Base-by-base conservation (phyloP, 2,329 filamentous ascomycete species). In the Macrophomina pseudophaseolina region DNA sequence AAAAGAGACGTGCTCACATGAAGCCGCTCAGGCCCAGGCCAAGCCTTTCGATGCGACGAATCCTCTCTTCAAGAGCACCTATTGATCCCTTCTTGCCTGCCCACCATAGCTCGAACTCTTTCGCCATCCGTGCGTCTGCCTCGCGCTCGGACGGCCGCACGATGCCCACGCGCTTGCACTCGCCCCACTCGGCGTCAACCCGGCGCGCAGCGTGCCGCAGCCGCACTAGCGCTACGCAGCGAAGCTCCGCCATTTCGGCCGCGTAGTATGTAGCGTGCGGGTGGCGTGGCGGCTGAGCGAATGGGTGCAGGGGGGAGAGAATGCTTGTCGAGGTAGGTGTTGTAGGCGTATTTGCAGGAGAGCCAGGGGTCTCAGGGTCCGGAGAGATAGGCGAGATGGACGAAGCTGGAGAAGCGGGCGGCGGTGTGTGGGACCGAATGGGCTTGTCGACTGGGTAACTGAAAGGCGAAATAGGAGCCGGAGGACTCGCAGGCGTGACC, bases 151-250 rank as follows among this genome's bases (percentile, higher is more conserved):
- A 64, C 48, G 60, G 49, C 44, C 54, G 53, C 53, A 59, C 53
- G 54, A 42, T 35, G 46, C 46, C 64, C 48, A 62, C 30, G 14
- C 56, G 54, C 49, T 63, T 66, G 49, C 56, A 66, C 54, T 78
- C 74, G 49, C 69, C 67, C 74, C 73, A 79, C 67, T 76, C 75
- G 3, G 68, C 71, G 52, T 78, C 75, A 23, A 80, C 74, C 54
- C 76, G 73, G 70, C 72, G 74, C 28, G 70, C 70, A 46, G 72
- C 68, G 66, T 83, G 82, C 40, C 79, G 79, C 65, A 84, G 77
- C 63, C 81, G 80, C 3, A 79, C 75, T 38, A 82, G 71, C n/a
- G 77, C 74, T 65, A 78, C 75, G 40, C 75, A 74, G 66, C 78
- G 78, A 46, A 82, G 69, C 54, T 80, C 75, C 18, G 75, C 76